Base-by-base conservation (phyloP, 352 stramenopile genomes). In the Phytopythium chamaehyphon region DNA sequence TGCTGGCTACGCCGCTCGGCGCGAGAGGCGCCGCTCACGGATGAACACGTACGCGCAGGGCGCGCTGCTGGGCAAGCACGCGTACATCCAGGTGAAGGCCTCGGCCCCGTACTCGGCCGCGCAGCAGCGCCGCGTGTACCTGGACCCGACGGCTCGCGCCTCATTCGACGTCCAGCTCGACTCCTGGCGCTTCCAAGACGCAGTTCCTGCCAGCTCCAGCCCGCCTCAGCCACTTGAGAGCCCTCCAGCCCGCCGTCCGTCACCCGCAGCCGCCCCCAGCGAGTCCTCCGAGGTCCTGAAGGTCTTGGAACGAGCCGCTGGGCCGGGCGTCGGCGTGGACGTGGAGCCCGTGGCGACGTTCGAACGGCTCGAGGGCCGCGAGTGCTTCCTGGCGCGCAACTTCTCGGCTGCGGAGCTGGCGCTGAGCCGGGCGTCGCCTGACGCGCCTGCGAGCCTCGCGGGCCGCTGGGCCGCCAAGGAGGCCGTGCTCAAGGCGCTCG, bases 401-500 rank as follows among this genome's bases (percentile, higher is more conserved):
- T 96, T 96, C 59, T 95, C 84, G 18, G 66, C 88, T 54, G 67
- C 78, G 45, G 86, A 96, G 66, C 84, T 85, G 61, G 73, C 70
- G 44, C 93, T 93, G 62, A 95, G 86, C 73, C 78, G 77, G 57
- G 73, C 69, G 28, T 70, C 81, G 10, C 63, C 83, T 12, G 64
- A 89, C 57, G 81, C 86, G 14, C 80, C 83, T 2, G 72, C 84
- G 22, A 93, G 78, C 58, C 93, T 96, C 54, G 86, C 86, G 0
- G 86, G 81, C 46, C 84, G 84, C 18, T 96, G 84, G 86, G 86
- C 86, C 19, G 84, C 83, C 4, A 96, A 96, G 63, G 84, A 96
- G 49, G 86, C 86, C n/a, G 75, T 91, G 50, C 79, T 95, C 57
- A 96, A 96, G 69, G 83, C 86, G 15, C 89, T 95, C 38, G 93